Evolutionary conservation across 257 asterid genomes (phyloP).

Genomic region (Capsicum baccatum): DNA sequence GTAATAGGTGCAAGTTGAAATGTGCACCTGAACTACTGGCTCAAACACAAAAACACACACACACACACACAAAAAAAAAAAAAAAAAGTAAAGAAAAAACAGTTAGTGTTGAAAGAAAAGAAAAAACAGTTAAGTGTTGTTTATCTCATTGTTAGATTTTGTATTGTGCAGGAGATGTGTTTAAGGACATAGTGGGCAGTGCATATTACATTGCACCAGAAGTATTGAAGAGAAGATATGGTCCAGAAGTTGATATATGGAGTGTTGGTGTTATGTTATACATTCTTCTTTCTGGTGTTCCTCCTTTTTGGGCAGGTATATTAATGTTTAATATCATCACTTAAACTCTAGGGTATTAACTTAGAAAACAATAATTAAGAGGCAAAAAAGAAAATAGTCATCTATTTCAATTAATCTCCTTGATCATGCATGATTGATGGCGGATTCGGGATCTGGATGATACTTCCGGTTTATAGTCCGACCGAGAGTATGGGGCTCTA

Average conservation of each 20-base stretch:
- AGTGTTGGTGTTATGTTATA: slow-evolving; percentile 93
- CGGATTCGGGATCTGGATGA: too few species aligned
- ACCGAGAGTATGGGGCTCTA: too few species aligned
- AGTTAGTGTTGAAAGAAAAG: neutral
- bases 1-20: too few species aligned
- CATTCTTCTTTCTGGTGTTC: slow-evolving; percentile 90
- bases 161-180: slow-evolving; percentile 63
- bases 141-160: neutral
- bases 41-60: neutral
- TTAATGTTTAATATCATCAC: too few species aligned
- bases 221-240: slow-evolving; percentile 86
- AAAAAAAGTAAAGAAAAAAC: too few species aligned
- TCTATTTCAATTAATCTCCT: too few species aligned
- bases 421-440: too few species aligned
- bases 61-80: too few species aligned
- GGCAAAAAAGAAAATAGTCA: neutral
- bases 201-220: slow-evolving; percentile 98
- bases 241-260: slow-evolving; percentile 97
- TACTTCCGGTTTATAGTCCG: too few species aligned
- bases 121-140: neutral
- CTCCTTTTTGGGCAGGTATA: slow-evolving; percentile 92
- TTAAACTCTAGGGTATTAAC: neutral
- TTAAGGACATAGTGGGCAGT: slow-evolving; percentile 95
- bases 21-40: neutral
- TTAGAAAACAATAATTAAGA: neutral